Evolutionary conservation across 306 rosid species (phyloP), one percentile per base, ranked within the genome.

Genomic region (Rosa multiflora): DNA sequence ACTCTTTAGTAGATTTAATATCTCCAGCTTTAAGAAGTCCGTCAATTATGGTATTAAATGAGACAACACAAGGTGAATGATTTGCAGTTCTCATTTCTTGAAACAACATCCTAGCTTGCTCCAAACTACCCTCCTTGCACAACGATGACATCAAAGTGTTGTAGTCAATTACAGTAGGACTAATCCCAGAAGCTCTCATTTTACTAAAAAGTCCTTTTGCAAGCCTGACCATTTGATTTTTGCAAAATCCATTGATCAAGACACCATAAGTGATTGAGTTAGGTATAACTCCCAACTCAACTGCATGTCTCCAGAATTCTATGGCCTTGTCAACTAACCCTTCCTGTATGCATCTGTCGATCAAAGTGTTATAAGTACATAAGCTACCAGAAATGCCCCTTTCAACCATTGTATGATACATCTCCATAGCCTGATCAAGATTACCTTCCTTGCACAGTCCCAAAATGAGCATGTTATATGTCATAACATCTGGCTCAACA

Each of bases 211-310:
- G 82, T 72, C 97, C 99, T 85, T 79, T 92, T 64, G 95, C 99
- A 66, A 94, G 46, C 32, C 78, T 85, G 66, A 88, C 83, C 80
- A 92, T 80, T 48, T 87, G 91, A 89, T 85, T 86, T 82, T 89
- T 88, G 88, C 98, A 95, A 73, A 95, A 83, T 76, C 98, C 98
- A 84, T 81, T 84, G 66, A 95, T 90, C 86, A 92, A 81, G 43
- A 90, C 63, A 81, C 89, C 82, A 26, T 81, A 91, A 5, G 97
- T 91, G 69, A 48, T 13, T 48, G 91, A 72, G 67, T 90, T 84
- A 17, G 90, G 94, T 77, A 75, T 82, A 74, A 85, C 61, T 72
- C 97, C 93, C 39, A 78, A 73, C 55, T 87, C 85, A 18, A 88
- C 20, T 61, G 79, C 91, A 82, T 29, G 48, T 79, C 89, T 95